These are phyloP conservation scores for Meyerozyma smithsonii DNA, from an alignment of 1,139 yeast species.

Conservation along the genomic window DNA sequence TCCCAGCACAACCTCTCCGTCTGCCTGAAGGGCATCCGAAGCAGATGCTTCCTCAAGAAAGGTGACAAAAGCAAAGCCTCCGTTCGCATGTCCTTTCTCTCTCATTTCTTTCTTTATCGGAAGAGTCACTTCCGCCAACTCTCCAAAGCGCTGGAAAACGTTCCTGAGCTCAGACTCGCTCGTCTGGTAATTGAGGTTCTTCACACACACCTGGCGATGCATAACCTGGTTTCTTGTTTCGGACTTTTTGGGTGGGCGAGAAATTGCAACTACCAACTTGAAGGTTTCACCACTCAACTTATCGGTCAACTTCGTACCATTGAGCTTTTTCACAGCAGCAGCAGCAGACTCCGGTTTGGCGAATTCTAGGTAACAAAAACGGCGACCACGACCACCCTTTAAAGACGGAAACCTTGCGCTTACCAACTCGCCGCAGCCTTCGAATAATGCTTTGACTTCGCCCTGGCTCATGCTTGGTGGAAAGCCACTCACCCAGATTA, in stretches of 20 bases:
- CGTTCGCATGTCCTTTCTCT: conserved; percentile 27
- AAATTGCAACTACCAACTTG: conserved; percentile 51
- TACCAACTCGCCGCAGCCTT: conserved; percentile 39
- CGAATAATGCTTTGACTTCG: conserved; percentile 40
- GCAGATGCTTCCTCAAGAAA: conserved; percentile 38
- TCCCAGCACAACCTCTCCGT: conserved; percentile 34
- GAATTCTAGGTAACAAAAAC: conserved; percentile 77
- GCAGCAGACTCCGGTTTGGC: conserved; percentile 41
- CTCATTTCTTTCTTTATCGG: conserved; percentile 37
- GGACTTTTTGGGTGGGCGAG: conserved; percentile 40
- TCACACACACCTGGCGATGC: conserved; percentile 51
- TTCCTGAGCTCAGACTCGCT: conserved; percentile 23
- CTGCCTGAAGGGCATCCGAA: conserved; percentile 32
- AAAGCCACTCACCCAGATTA: conserved; percentile 68
- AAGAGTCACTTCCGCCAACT: conserved; percentile 45
- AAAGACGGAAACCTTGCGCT: conserved; percentile 68
- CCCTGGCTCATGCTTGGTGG: conserved; percentile 52
- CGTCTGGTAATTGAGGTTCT: conserved; percentile 43
- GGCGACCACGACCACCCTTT: conserved; percentile 45
- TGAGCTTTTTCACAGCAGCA: conserved; percentile 39
- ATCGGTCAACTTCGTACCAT: conserved; percentile 30
- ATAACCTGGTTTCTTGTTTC: conserved; percentile 27
- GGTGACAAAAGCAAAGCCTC: conserved; percentile 57
- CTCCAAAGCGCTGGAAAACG: conserved; percentile 25
- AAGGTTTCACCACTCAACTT: conserved; percentile 17